Evolutionary conservation across 2,329 filamentous ascomycete genomes (phyloP).

Genomic region (Colletotrichum limetticola): DNA sequence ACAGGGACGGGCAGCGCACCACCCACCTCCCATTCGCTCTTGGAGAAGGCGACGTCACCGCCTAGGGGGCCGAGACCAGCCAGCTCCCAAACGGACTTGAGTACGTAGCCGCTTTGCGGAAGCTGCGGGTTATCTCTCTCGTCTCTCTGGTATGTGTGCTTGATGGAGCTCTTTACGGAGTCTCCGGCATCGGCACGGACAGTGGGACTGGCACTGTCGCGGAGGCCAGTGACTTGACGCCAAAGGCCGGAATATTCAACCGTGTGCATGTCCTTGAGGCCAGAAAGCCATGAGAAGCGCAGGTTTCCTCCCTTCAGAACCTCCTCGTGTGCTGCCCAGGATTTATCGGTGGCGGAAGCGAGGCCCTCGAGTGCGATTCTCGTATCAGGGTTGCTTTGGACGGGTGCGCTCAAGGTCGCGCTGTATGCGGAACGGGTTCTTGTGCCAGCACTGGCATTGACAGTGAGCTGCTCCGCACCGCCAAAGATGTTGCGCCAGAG

Average conservation of each 20-base stretch:
- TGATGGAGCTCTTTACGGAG: conserved; percentile 87
- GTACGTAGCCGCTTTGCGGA: conserved; percentile 82
- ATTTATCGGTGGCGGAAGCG: conserved; percentile 86
- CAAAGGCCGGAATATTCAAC: conserved; percentile 84
- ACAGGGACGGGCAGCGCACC: conserved; percentile 79
- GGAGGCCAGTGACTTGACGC: conserved; percentile 88
- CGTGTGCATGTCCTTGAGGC: conserved; percentile 71
- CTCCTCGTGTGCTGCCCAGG: conserved; percentile 95
- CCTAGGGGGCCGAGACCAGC: conserved; percentile 83
- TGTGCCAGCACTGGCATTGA: conserved; percentile 90
- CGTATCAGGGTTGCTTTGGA: conserved; percentile 83
- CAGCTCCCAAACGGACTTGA: conserved; percentile 83
- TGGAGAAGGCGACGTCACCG: conserved; percentile 94
- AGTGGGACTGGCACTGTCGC: conserved; percentile 79
- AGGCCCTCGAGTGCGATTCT: conserved; percentile 83
- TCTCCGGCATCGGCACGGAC: conserved; percentile 90
- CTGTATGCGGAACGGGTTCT: conserved; percentile 93
- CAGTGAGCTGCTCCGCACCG: conserved; percentile 87
- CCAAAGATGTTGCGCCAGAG: conserved; percentile 93
- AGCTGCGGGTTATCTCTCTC: conserved; percentile 86
- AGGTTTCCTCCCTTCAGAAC: conserved; percentile 80
- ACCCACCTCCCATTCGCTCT: conserved; percentile 86
- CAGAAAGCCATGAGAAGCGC: conserved; percentile 76
- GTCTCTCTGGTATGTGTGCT: conserved; percentile 84
- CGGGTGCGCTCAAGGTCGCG: conserved; percentile 83